Evolutionary conservation across 2,329 filamentous ascomycete species (phyloP), one percentile per base, ranked within the genome.

Genomic region (Domatiomyces catenatus): DNA sequence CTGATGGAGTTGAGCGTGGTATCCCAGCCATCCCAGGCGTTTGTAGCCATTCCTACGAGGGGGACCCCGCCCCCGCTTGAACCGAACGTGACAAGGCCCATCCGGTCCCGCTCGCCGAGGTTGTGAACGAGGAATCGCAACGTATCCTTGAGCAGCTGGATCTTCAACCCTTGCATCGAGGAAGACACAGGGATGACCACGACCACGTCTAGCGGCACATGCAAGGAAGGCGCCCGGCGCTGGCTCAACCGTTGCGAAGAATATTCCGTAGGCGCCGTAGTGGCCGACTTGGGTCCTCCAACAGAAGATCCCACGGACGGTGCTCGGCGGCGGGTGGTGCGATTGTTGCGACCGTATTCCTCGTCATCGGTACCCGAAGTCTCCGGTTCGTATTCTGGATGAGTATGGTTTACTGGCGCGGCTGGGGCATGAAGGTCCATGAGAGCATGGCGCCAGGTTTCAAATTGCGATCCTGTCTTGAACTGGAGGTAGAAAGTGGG

Each of bases 81-180:
- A 2, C 92, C 92, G 66, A 98, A 98, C 0, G 92, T 95, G 19
- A 98, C 92, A 44, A 98, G 70, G 5, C 92, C 92, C 90, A 98
- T 94, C 44, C 92, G 84, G 65, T 98, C 92, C 49, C 88, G 79
- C 59, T 95, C 88, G 28, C 92, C 92, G 0, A 98, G 79, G 46
- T 80, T 90, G 58, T 83, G 77, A 1, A 98, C 86, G 66, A 98
- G 82, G 65, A 96, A 98, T 52, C 85, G 86, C 36, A 98, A 75
- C 0, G 90, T 84, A 66, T 98, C 92, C 43, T 88, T 82, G 12
- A 98, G 79, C 1, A 98, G 75, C 54, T 90, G 94, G 63, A 96
- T 95, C 71, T 98, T 98, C 54, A 98, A 79, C n/a, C 92, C 92
- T 67, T 96, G 92, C 90, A 96, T 98, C 0, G 92, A 96, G 1